Conservation (phyloP, 192 early-diverging fungal genomes). For the Oehlia diaphana region DNA sequence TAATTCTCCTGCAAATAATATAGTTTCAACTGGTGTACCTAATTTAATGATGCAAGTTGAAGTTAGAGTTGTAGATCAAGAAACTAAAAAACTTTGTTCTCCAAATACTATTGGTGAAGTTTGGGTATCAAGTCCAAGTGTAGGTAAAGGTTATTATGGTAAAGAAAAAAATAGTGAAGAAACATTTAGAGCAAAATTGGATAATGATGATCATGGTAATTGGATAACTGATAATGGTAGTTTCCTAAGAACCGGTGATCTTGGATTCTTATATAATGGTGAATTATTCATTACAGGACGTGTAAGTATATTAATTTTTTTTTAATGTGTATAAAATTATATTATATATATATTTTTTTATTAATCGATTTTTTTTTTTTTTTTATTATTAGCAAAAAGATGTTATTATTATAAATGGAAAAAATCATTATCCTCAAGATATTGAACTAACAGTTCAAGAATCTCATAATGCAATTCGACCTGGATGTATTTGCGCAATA, state of each 20-base stretch:
- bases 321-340: too few species aligned
- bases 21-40: constrained; percentile 21
- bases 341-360: too few species aligned
- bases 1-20: neutral
- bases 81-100: constrained; percentile 19
- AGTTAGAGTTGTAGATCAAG: constrained; percentile 16
- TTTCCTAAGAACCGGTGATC: constrained; percentile 21
- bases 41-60: constrained; percentile 12
- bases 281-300: constrained; percentile 19
- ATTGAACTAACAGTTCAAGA: constrained; percentile 19
- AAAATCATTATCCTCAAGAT: constrained; percentile 28
- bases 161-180: constrained; percentile 7
- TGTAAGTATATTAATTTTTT: neutral
- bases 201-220: constrained; percentile 16
- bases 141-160: constrained; percentile 22
- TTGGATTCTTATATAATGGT: constrained; percentile 24
- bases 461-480: constrained; percentile 14
- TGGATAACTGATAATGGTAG: constrained; percentile 16
- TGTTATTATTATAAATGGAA: constrained; percentile 25
- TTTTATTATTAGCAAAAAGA: constrained; percentile 5
- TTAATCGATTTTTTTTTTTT: neutral
- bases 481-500: constrained; percentile 24
- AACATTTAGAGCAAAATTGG: constrained; percentile 2
- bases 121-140: constrained; percentile 21
- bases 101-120: constrained; percentile 18